Evolutionary conservation across 2,329 filamentous ascomycete genomes (phyloP), one percentile per base, ranked within the genome.

Genomic region (Penicillium sp.): DNA sequence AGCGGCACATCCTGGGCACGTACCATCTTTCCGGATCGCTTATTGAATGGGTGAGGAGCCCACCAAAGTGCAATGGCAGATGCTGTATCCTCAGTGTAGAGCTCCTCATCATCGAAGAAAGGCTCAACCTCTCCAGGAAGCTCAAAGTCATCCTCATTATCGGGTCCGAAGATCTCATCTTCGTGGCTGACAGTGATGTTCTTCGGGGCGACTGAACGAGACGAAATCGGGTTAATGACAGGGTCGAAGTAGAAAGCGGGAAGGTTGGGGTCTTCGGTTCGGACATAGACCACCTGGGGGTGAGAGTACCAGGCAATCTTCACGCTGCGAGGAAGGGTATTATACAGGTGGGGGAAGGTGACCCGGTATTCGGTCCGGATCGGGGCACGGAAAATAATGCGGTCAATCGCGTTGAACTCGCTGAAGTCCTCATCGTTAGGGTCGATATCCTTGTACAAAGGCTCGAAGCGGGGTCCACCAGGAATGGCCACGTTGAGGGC

Each of bases 381-480:
- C 0, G 93, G 92, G 43, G 89, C 87, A 60, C 94, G 88, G 81
- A 99, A 99, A 62, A 99, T 99, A 74, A 99, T 99, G 63, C 95
- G 90, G 68, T 99, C 94, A 65, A 99, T 99, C 31, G 94, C 94
- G 68, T 99, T 99, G 81, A 99, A 99, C 74, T 99, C 94, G 74
- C 94, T 94, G 74, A 99, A 99, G 69, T 99, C 94, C 72, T 99
- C 94, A 63, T 97, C 93, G 65, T 99, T 99, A 2, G 94, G 94
- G 71, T 99, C 92, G 56, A 99, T 92, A 65, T 99, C 94, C 75
- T 99, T 99, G 80, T 96, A 99, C 18, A 99, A 73, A 23, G 94
- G 94, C 74, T 99, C 94, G 59, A 99, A 99, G 28, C 94, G 86
- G 56, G 94, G 94, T 9, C 94, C 95, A 69, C 94, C 94, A n/a